phyloP scores from a whole-genome alignment of 225 moss, liverwort and hornwort species.

The Marchantia polymorpha region DNA sequence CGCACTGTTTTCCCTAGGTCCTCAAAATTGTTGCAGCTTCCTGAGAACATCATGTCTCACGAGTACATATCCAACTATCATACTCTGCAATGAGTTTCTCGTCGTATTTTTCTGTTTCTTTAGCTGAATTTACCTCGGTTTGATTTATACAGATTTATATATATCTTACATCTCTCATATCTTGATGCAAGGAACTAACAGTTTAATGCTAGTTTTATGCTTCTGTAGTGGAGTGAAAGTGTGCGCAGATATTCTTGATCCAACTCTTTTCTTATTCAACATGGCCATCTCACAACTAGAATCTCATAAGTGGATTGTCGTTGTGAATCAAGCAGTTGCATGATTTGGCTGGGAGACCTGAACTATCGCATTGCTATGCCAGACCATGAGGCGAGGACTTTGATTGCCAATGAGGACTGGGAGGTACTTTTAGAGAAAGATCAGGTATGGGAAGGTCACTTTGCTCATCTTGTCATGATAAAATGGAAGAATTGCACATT shows the following conservation, averaged over 20 bases:
- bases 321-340: constrained; percentile 56
- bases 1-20: constrained; percentile 77
- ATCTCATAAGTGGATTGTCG: constrained; percentile 21
- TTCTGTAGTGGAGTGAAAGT: not conserved
- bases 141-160: not conserved
- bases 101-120: not conserved
- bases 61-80: constrained; percentile 51
- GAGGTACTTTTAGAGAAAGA: constrained; percentile 66
- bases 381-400: constrained; percentile 72
- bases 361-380: constrained; percentile 81
- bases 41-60: constrained; percentile 74
- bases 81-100: not conserved
- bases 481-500: not conserved
- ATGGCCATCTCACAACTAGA: not conserved
- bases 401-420: constrained; percentile 75
- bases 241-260: too few species aligned
- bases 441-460: constrained; percentile 46
- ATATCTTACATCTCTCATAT: not conserved
- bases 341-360: constrained; percentile 91
- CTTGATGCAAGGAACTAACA: not conserved
- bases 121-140: not conserved
- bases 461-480: not conserved
- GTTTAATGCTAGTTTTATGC: not conserved
- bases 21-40: constrained; percentile 62
- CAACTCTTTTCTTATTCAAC: not conserved